Evolutionary conservation across 345 rosid genomes (phyloP), one percentile per base, ranked within the genome.

Genomic region (Cardamine chenopodiifolia): DNA sequence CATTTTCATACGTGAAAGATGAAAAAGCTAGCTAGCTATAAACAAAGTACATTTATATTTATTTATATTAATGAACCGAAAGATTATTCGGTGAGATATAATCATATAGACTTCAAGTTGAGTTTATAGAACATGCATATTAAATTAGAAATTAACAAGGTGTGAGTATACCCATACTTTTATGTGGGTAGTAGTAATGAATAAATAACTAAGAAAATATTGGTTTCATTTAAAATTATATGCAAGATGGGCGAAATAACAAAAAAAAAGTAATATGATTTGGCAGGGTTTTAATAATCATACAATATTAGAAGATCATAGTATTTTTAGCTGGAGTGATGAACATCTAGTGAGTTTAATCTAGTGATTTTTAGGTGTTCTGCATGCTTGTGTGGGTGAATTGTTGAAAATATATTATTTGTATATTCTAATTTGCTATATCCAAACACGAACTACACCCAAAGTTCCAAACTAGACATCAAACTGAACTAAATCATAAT

Each of bases 111-210:
- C 13, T 58, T 60, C 40, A 62, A 50, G 61, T 62, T 50, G 68
- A 60, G 68, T 17, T 50, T 28, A 20, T 28, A 29, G 70, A 55
- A 52, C 70, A 73, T 73, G 71, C 77, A n/a, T 54, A 63, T 54
- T 73, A 40, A 73, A 55, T 42, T 73, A 54, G 10, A 44, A 17
- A 19, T 54, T 40, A 54, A 72, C 11, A 62, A 53, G 56, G 48
- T 73, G 71, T 54, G 63, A 49, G 64, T 44, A 26, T 26, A 23
- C 65, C 77, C 71, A 73, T 73, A 55, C 71, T 55, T 63, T 34
- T 73, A 42, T 73, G 77, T 64, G 57, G 77, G 65, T 44, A 44
- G 26, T 11, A 18, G 71, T 62, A 47, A 26, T 72, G 76, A 53
- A 72, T 50, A 49, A 18, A 22, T 59, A 54, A 23, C 45, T 26